Evolutionary conservation across 768 basidiomycete genomes (phyloP).

Genomic region (Macrolepiota dolichaula): DNA sequence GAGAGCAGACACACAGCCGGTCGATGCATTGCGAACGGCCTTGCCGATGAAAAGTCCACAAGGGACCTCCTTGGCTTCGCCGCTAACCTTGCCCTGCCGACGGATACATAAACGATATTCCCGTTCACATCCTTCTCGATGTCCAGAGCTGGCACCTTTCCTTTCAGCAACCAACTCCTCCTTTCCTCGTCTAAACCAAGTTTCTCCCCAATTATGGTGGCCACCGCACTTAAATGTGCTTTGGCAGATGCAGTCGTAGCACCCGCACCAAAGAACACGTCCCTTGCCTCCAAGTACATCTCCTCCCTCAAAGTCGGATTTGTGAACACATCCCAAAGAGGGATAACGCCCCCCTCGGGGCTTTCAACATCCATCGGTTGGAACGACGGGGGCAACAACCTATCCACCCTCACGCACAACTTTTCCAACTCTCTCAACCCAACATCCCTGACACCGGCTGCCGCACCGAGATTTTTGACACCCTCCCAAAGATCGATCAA

Average conservation of each 20-base stretch:
- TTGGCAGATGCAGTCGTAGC: conserved; percentile 49
- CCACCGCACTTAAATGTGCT: conserved; percentile 46
- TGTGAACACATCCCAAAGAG: conserved; percentile 50
- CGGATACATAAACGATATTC: conserved; percentile 47
- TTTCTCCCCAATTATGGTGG: conserved; percentile 51
- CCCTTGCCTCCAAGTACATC: conserved; percentile 82
- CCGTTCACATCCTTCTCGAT: conserved; percentile 69
- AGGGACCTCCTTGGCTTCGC: conserved; percentile 35
- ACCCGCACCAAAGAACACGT: conserved; percentile 86
- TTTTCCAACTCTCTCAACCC: conserved; percentile 82
- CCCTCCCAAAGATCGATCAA: conserved; percentile 71
- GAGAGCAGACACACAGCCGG: conserved; percentile 80
- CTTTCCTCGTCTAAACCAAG: conserved; percentile 71
- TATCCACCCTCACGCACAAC: conserved; percentile 73
- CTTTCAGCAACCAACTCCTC: conserved; percentile 63
- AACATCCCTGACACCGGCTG: conserved; percentile 53
- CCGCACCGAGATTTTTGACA: conserved; percentile 47
- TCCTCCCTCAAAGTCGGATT: conserved; percentile 83
- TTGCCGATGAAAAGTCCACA: conserved; percentile 29
- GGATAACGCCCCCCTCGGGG: conserved; percentile 18
- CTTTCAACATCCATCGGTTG: conserved; percentile 39
- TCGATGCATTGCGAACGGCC: conserved; percentile 86
- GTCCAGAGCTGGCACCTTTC: conserved; percentile 64
- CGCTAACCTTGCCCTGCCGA: conserved; percentile 61
- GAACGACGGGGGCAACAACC: conserved; percentile 49